Evolutionary conservation across 345 rosid genomes (phyloP), one percentile per base, ranked within the genome.

Genomic region (Citrus unshiu): DNA sequence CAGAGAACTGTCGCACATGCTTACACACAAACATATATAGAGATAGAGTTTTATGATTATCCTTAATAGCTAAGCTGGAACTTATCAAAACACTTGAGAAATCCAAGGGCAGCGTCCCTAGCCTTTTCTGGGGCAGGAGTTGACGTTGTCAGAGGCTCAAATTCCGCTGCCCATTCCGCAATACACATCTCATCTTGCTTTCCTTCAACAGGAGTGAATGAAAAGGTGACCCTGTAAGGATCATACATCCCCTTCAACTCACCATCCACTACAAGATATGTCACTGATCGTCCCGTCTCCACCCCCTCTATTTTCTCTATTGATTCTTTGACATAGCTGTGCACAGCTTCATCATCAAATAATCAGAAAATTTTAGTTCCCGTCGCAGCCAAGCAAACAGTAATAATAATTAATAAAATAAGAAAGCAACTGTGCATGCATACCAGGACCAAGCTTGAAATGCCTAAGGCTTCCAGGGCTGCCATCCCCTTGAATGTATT

Each of bases 381-480:
- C 18, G 4, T 5, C 18, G 21, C 8, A 7, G 7, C 34, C 67
- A 32, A 64, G 51, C 18, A 64, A 27, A 29, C 6, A 29, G 4
- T 13, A 46, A 46, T 46, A 46, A 12, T 46, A 46, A 46, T 46
- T 12, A 46, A 46, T 46, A 12, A 43, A 46, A 46, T 12, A 46
- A 12, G 51, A 46, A 7, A 46, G 16, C 16, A 46, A 46, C 51
- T 3, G 14, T 46, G 51, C 51, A 3, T 12, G 16, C 51, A 32
- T 14, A 88, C 89, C 84, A 51, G 90, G 86, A 22, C 89, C 91
- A 64, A 86, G 86, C 83, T 80, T 80, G 83, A 86, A 80, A 71
- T 81, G 74, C 80, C 88, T 81, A 63, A 83, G 76, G 71, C 85
- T 88, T 29, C 88, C 89, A 19, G 88, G 89, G 73, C 59, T 62